Base-by-base conservation (phyloP, 164 flowering plant species). In the Pachysandra terminalis region DNA sequence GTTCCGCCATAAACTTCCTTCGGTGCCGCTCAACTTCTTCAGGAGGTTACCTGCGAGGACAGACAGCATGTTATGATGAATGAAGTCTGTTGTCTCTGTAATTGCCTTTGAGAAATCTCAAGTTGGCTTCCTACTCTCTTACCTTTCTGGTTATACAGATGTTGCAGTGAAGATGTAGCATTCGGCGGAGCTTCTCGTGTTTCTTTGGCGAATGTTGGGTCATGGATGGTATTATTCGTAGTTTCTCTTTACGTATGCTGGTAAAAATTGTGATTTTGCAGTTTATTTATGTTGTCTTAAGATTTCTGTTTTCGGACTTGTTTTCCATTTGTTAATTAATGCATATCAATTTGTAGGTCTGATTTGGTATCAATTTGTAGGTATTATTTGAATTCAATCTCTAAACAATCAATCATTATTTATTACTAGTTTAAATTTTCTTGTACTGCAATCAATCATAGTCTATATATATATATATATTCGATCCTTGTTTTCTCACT, bases 1-100 rank as follows among this genome's bases (percentile, higher is more conserved):
- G 83, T 87, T 89, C 67, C 85, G 96, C 64, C 81, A 78, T 59
- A 87, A 79, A 71, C 88, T 86, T 54, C 96, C 96, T 19, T 84
- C 89, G 0, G 81, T 74, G 53, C 88, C 90, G 0, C 84, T 86
- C 56, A 87, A 86, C 63, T 87, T 84, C 86, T 86, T 87, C 70
- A 59, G 87, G 64, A 81, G 94, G 75, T 60, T 89, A 72, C 94
- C 94, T 2, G 84, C 94, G 24, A 81, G 83, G 67, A 80, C 88
- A 19, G 94, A 89, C 73, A 79, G 86, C 73, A 79, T 88, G 89
- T 28, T 88, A 45, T 88, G n/a, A n/a, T n/a, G 69, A 84, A 74
- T 51, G 19, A 23, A 62, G 9, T 25, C 63, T 23, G 35, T 69
- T 21, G 23, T 56, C 14, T 19, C 32, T 14, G 16, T n/a, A 67